Base-by-base conservation (phyloP, 2,329 filamentous ascomycete genomes). In the Sarocladium kiliense region DNA sequence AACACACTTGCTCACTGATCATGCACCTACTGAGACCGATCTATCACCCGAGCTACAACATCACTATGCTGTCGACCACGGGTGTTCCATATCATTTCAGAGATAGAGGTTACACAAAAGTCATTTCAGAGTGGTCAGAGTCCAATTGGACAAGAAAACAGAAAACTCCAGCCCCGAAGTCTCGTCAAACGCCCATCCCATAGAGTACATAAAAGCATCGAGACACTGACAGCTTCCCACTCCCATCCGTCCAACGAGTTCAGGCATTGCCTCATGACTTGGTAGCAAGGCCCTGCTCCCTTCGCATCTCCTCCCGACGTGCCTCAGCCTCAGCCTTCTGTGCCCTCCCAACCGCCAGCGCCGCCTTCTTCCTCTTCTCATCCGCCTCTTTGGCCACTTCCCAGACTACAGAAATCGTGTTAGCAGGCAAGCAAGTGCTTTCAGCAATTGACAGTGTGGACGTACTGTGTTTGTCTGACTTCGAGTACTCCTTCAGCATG, bases 391-490 rank as follows among this genome's bases (percentile, higher is more conserved):
- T 74, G 49, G 79, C 72, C 3, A 80, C 77, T 37, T 74, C 64
- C 77, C 76, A 81, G 57, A 81, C 78, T 81, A 54, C 18, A 30
- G 30, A 12, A 21, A 36, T 7, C 12, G 16, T 32, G n/a, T 14
- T 25, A 16, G 32, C 16, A 39, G n/a, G n/a, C 36, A 34, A 34
- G 14, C 7, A 34, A 34, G 30, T 34, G 9, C 30, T 7, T 14
- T 7, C 14, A 14, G 14, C 9, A 14, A 34, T 34, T 34, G 14
- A 9, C 30, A 34, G 30, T 9, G 30, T 14, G 30, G 30, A 75
- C 87, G 58, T 78, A 96, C 91, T 96, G 42, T 89, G 89, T 74
- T 93, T 96, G 67, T 96, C 87, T 14, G 88, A 94, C 75, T 92
- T 95, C 25, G 90, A 89, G 69, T 92, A 90, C 64, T 93, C 84